Percentiles rank a stretch among this genome's conserved stretches.
These are phyloP conservation scores for Arabidopsis arenosa DNA, from an alignment of 345 rosid species.

Conservation along the genomic window DNA sequence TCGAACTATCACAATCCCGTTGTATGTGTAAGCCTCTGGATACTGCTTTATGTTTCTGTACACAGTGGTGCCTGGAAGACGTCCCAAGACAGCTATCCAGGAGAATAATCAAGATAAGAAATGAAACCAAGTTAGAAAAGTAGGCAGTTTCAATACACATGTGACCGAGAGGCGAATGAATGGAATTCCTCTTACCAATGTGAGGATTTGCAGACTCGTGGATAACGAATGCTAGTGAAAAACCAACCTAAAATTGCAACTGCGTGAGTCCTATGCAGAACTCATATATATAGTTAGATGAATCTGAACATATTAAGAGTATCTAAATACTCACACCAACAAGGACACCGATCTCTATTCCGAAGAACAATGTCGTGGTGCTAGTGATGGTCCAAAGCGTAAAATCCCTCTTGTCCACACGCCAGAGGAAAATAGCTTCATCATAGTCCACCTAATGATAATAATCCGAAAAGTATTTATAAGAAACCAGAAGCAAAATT, in stretches of 20 bases:
- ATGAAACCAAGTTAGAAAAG: constrained; percentile 13
- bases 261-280: constrained; percentile 29
- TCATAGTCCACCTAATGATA: constrained; percentile 85
- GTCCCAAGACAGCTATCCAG: constrained; percentile 89
- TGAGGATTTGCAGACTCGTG: constrained; percentile 99
- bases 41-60: constrained; percentile 90
- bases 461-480: constrained; percentile 29
- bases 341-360: constrained; percentile 98
- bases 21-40: constrained; percentile 94
- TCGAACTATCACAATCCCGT: constrained; percentile 92
- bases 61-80: constrained; percentile 98
- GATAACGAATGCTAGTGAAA: constrained; percentile 95
- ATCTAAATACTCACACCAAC: constrained; percentile 74
- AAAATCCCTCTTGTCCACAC: constrained; percentile 94
- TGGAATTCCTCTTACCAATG: constrained; percentile 65
- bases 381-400: constrained; percentile 90
- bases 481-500: constrained; percentile 7
- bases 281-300: constrained; percentile 3
- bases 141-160: constrained; percentile 9
- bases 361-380: constrained; percentile 80
- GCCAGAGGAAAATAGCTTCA: constrained; percentile 97
- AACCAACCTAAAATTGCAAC: constrained; percentile 72
- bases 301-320: constrained; percentile 29
- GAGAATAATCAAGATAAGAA: constrained; percentile 21
- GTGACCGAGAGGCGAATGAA: background rate